Evolutionary conservation across 202 grass and related monocot genomes (phyloP).

Genomic region (Eragrostis tef): DNA sequence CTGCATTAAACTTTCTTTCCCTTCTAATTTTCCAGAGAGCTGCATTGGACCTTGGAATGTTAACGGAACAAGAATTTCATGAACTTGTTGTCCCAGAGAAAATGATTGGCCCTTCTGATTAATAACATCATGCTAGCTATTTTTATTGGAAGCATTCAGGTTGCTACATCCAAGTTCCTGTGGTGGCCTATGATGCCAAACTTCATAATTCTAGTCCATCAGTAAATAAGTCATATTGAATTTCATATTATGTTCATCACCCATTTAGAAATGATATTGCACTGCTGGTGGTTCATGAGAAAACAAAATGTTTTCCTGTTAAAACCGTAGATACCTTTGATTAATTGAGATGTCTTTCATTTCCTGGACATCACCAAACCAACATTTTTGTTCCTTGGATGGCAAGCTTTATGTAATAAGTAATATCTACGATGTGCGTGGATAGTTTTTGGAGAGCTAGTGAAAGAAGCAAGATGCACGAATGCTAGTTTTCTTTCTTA

Average conservation of each 20-base stretch:
- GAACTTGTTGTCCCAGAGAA: slow-evolving; percentile 91
- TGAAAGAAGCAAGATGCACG: background rate
- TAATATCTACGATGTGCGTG: slow-evolving; percentile 6
- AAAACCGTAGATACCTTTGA: slow-evolving; percentile 17
- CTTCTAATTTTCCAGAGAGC: slow-evolving; percentile 65
- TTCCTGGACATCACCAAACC: background rate
- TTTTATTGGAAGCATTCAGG: slow-evolving; percentile 34
- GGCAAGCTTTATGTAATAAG: slow-evolving; percentile 32
- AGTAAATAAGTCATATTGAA: slow-evolving; percentile 47
- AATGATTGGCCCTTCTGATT: slow-evolving; percentile 87
- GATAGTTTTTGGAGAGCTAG: background rate
- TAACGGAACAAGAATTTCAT: slow-evolving; percentile 89
- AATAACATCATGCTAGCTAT: slow-evolving; percentile 33
- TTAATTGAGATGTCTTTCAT: background rate
- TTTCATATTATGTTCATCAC: slow-evolving; percentile 12
- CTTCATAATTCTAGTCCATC: slow-evolving; percentile 5
- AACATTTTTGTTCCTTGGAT: background rate
- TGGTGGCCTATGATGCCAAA: slow-evolving; percentile 1
- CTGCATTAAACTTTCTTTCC: slow-evolving; percentile 1
- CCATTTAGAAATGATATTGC: slow-evolving; percentile 51
- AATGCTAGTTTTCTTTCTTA: background rate
- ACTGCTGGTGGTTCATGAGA: slow-evolving; percentile 14
- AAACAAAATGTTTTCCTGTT: slow-evolving; percentile 16
- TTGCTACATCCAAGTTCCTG: background rate
- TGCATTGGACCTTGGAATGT: slow-evolving; percentile 74